Conservation (phyloP, 2,329 filamentous ascomycete species). For the Ophiosphaerella narmari region DNA sequence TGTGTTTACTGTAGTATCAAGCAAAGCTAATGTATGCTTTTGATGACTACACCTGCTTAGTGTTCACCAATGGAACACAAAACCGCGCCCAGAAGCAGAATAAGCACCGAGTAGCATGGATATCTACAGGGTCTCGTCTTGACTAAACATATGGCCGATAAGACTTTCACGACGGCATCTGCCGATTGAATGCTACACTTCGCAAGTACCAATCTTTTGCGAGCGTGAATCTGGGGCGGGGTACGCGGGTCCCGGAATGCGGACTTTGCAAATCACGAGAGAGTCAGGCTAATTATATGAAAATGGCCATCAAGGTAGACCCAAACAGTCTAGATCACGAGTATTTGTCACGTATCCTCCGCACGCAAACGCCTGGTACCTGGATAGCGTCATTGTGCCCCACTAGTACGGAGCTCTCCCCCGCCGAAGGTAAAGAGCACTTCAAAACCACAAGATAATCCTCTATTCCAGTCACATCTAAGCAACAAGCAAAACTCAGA, state of each 20-base stretch:
- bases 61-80: neutral
- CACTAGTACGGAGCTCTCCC: conserved; percentile 12
- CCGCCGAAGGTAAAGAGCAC: conserved; percentile 5
- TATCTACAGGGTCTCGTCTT: neutral
- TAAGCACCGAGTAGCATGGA: too few relatives aligned
- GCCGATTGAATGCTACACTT: neutral
- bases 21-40: neutral
- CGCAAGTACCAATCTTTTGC: too few relatives aligned
- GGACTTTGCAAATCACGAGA: neutral
- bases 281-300: too few relatives aligned
- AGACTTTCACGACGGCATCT: neutral
- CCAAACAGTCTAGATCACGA: conserved; percentile 11
- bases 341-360: conserved; percentile 19
- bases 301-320: neutral
- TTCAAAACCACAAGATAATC: conserved; percentile 4
- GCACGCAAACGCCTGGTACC: conserved; percentile 8
- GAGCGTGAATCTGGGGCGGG: neutral
- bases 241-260: too few relatives aligned
- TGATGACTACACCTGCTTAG: neutral
- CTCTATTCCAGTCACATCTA: neutral
- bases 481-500: neutral
- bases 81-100: neutral
- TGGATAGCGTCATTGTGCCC: conserved; percentile 13
- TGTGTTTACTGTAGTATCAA: neutral
- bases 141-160: neutral